phyloP scores from a whole-genome alignment of 306 rosid genomes.

The Cucurbita pepo region DNA sequence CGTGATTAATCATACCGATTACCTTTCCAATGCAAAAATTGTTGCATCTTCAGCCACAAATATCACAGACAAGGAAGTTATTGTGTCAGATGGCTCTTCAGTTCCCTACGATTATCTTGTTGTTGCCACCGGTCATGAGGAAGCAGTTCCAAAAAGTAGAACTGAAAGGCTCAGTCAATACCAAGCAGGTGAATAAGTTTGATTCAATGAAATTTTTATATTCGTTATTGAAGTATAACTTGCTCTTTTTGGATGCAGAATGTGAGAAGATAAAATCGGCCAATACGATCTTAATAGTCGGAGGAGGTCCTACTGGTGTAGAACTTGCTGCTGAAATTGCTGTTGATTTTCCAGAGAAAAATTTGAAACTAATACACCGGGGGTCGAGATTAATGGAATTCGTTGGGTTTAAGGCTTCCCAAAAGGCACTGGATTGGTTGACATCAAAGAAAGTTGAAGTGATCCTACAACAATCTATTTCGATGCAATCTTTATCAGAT shows the following conservation, averaged over 20 bases:
- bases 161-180: constrained; percentile 25
- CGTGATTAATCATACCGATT: constrained; percentile 22
- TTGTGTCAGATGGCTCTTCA: constrained; percentile 21
- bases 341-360: constrained; percentile 19
- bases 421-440: constrained; percentile 28
- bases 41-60: constrained; percentile 16
- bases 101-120: constrained; percentile 29
- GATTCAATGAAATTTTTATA: neutral
- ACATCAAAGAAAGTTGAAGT: constrained; percentile 27
- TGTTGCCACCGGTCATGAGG: constrained; percentile 32
- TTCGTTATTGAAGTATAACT: neutral
- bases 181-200: constrained; percentile 15
- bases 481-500: constrained; percentile 6
- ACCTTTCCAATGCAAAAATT: constrained; percentile 19
- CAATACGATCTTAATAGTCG: constrained; percentile 17
- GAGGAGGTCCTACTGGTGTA: constrained; percentile 35
- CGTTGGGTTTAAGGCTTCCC: constrained; percentile 23
- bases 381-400: constrained; percentile 27
- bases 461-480: constrained; percentile 17
- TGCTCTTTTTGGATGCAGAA: constrained; percentile 8
- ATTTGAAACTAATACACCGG: constrained; percentile 19
- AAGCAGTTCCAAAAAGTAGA: constrained; percentile 19
- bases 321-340: constrained; percentile 33
- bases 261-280: constrained; percentile 18
- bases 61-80: constrained; percentile 18